Percentiles rank a stretch among this genome's conserved stretches.
These are phyloP conservation scores for Jacaranda copaia DNA, from an alignment of 257 asterid species.

Conservation along the genomic window DNA sequence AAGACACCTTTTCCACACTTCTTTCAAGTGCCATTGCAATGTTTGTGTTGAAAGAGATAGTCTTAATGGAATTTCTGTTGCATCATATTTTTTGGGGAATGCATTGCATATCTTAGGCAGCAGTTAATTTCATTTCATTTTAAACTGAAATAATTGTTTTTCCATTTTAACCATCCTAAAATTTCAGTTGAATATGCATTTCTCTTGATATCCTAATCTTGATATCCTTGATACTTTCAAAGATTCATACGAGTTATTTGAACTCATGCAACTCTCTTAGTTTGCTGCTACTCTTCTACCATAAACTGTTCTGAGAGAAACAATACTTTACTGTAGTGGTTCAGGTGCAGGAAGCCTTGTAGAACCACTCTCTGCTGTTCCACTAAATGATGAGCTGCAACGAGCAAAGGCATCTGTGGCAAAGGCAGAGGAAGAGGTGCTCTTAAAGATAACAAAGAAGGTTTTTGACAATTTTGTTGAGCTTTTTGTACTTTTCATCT, in stretches of 20 bases:
- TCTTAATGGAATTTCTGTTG: not conserved
- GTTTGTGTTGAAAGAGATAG: too few species aligned
- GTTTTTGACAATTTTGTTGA: conserved; percentile 49
- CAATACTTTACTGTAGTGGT: conserved; percentile 66
- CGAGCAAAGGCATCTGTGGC: conserved; percentile 82
- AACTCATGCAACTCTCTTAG: conserved; percentile 20
- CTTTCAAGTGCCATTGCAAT: too few species aligned
- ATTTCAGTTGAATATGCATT: conserved; percentile 10
- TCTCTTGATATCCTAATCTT: conserved; percentile 23
- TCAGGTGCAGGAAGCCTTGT: conserved; percentile 81
- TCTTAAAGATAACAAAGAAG: conserved; percentile 80
- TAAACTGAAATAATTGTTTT: conserved; percentile 22
- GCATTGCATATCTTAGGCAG: not conserved
- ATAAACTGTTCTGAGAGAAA: conserved; percentile 33
- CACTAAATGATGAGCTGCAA: conserved; percentile 90
- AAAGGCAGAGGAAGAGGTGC: conserved; percentile 92
- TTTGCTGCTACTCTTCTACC: conserved; percentile 23
- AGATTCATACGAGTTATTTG: conserved; percentile 31
- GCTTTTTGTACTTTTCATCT: conserved; percentile 24
- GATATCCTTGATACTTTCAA: conserved; percentile 26
- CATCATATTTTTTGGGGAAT: conserved; percentile 1
- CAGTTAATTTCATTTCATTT: conserved; percentile 27
- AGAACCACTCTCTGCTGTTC: conserved; percentile 93
- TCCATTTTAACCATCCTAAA: conserved; percentile 22
- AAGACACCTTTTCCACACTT: too few species aligned